Base-by-base conservation (phyloP, 441 rosid species). In the Aleurites moluccanus region DNA sequence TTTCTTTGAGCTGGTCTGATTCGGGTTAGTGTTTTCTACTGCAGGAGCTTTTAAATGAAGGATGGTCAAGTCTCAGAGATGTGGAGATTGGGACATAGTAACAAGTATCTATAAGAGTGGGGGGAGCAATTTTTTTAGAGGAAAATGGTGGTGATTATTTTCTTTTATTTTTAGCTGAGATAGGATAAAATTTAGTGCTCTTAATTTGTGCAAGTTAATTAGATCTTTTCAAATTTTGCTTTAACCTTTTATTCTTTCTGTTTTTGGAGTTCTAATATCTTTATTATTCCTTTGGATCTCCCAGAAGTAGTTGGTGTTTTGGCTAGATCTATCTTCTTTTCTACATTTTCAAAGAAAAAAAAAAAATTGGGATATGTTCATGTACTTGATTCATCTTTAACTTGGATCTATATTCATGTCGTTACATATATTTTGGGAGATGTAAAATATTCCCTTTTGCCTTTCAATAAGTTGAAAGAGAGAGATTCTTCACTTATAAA, bases 11-110 rank as follows among this genome's bases (percentile, higher is more conserved):
- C 30, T 68, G 30, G 30, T 74, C 6, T 49, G 28, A 64, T 70
- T 60, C 55, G 49, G 60, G 9, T 69, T 74, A 49, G 64, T 47
- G 53, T 60, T 6, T 65, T 47, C 64, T 71, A 7, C 44, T 56
- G 79, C 91, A 90, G 96, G 96, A 86, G 75, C 70, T 81, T 74
- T 68, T 80, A 70, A 78, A 83, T 78, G 87, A 90, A 77, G 88
- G 85, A 73, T 87, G 87, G 28, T 79, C 89, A 72, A 78, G 87
- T 82, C 80, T 88, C 85, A 80, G 86, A 79, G 85, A 87, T 70
- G 82, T 82, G 81, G 89, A 89, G 83, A 86, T 85, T 80, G 85
- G 85, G 69, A 82, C 77, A 84, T 88, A 87, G 83, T 61, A 44
- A 64, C n/a, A n/a, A n/a, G n/a, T n/a, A n/a, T 38, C 30, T 20